phyloP scores from a whole-genome alignment of 805 yeast species.

The Metschnikowia aberdeeniae region DNA sequence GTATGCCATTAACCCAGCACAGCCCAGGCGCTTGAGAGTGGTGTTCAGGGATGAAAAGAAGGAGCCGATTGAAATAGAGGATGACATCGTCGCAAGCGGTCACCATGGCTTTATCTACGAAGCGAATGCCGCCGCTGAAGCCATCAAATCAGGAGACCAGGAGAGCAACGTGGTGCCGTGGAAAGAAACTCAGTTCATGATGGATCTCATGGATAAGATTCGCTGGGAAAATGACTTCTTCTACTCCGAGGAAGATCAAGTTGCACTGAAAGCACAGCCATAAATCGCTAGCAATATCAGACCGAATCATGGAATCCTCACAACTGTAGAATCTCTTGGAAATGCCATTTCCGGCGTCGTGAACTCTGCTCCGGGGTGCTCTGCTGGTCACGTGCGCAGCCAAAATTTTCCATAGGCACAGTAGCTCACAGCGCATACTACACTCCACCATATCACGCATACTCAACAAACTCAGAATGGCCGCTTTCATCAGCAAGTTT shows the following conservation, averaged over 20 bases:
- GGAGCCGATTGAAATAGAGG: slow-evolving; percentile 25
- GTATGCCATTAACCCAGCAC: slow-evolving; percentile 31
- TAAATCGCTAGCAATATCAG: not conserved
- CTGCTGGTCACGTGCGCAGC: slow-evolving; percentile 13
- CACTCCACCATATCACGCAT: slow-evolving; percentile 3
- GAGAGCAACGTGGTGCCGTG: slow-evolving; percentile 37
- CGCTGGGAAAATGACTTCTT: slow-evolving; percentile 42
- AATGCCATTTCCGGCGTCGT: not conserved
- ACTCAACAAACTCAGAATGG: slow-evolving; percentile 21
- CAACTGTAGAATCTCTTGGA: not conserved
- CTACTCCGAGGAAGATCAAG: slow-evolving; percentile 36
- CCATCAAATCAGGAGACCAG: slow-evolving; percentile 35
- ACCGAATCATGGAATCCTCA: not conserved
- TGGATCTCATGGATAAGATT: slow-evolving; percentile 46
- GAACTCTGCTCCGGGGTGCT: not conserved
- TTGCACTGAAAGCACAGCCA: not conserved
- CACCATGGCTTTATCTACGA: slow-evolving; percentile 52
- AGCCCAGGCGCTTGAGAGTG: slow-evolving; percentile 29
- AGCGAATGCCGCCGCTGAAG: slow-evolving; percentile 51
- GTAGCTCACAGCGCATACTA: not conserved
- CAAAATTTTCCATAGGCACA: slow-evolving; percentile 9
- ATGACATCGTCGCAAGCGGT: slow-evolving; percentile 24
- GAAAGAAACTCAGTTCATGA: slow-evolving; percentile 44
- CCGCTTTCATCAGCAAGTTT: slow-evolving; percentile 27
- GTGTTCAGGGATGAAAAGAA: slow-evolving; percentile 24